A percentile compares a stretch with the other conserved stretches of the same genome.
phyloP scores from a whole-genome alignment of 2,329 filamentous ascomycete species.

The Nigrospora osmanthi region DNA sequence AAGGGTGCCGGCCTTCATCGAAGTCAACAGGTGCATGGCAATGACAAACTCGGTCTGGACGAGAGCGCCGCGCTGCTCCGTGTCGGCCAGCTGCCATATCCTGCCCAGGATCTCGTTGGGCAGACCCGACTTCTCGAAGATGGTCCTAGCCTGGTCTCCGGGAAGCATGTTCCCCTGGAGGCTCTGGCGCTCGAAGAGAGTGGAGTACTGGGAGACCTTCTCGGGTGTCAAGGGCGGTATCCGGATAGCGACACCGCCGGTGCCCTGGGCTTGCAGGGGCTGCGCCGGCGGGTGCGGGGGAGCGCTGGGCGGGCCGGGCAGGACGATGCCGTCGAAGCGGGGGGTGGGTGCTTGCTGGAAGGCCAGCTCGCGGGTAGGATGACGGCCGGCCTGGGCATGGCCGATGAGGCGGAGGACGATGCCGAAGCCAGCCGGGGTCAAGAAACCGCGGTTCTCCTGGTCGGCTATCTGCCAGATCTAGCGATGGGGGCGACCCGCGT shows the following conservation, averaged over 20 bases:
- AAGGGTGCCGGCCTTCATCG: conserved; percentile 77
- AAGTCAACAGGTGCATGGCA: conserved; percentile 94
- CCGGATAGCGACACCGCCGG: conserved; percentile 63
- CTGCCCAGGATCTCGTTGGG: conserved; percentile 86
- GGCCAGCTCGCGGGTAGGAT: conserved; percentile 74
- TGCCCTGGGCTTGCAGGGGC: conserved; percentile 46
- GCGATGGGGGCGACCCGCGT: conserved; percentile 14
- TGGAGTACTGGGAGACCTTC: conserved; percentile 81
- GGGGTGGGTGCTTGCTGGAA: conserved; percentile 83
- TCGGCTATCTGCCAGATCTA: conserved; percentile 99
- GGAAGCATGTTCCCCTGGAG: conserved; percentile 65
- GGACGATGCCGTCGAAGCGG: conserved; percentile 73
- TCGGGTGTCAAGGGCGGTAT: conserved; percentile 84
- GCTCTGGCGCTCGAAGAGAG: conserved; percentile 85
- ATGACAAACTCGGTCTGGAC: conserved; percentile 92
- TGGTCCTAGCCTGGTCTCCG: conserved; percentile 81
- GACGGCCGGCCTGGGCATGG: conserved; percentile 82
- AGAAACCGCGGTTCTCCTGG: conserved; percentile 87
- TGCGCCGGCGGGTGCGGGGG: conserved; percentile 36
- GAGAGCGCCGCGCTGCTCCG: conserved; percentile 81
- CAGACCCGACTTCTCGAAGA: conserved; percentile 88
- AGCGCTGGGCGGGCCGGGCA: conserved; percentile 29
- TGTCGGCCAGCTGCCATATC: conserved; percentile 94
- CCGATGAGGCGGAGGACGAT: conserved; percentile 90
- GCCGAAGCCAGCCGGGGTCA: conserved; percentile 89